Conservation (phyloP, 345 rosid species). For the Citropsis articulata region DNA sequence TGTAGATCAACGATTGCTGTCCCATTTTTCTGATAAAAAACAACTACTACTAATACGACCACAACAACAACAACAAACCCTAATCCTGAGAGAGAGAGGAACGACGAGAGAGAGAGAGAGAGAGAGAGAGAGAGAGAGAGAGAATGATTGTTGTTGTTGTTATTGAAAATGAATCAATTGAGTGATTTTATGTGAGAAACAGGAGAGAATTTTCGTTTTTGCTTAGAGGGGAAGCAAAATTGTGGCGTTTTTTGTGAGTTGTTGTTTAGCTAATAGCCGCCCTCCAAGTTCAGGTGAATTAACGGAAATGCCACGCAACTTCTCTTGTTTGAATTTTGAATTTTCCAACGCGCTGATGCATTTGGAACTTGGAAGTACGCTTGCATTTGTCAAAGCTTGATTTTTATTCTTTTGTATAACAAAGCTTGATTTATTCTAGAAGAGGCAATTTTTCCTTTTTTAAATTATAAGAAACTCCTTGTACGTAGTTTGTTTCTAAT, state of each 20-base stretch:
- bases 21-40: constrained; percentile 34
- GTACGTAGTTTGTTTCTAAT: neutral
- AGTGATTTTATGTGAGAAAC: neutral
- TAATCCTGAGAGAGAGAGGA: neutral
- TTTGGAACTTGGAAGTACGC: neutral
- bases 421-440: neutral
- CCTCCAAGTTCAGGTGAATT: constrained; percentile 23
- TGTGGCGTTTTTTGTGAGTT: neutral
- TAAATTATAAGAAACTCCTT: too few relatives aligned
- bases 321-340: constrained; percentile 6
- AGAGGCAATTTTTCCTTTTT: too few relatives aligned
- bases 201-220: constrained; percentile 10
- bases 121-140: neutral
- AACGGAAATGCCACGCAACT: constrained; percentile 38
- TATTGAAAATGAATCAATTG: neutral
- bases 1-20: constrained; percentile 62
- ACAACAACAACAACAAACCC: constrained; percentile 4
- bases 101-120: neutral
- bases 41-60: neutral
- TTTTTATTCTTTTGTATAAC: too few relatives aligned
- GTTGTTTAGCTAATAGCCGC: constrained; percentile 1
- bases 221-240: constrained; percentile 28
- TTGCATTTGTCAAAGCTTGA: neutral
- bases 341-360: neutral
- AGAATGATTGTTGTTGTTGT: neutral